Percentiles rank a stretch among this genome's conserved stretches.
Conservation (phyloP, 352 stramenopile genomes). For the Lagenidium giganteum region DNA sequence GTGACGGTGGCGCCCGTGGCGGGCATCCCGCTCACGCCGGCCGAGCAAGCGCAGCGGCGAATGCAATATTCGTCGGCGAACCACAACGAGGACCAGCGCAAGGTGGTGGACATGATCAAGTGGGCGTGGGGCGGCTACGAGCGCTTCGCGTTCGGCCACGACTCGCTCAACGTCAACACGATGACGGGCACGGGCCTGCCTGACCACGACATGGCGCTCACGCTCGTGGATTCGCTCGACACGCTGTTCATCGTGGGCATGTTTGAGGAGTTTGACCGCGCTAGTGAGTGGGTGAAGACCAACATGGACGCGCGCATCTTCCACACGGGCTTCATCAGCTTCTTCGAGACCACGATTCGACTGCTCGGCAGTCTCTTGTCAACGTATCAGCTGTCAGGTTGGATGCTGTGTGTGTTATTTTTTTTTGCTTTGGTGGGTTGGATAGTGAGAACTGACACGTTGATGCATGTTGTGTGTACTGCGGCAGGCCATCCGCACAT, state of each 20-base stretch:
- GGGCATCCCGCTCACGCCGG: background rate
- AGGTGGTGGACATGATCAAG: conserved; percentile 57
- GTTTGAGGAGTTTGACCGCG: conserved; percentile 72
- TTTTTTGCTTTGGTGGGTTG: background rate
- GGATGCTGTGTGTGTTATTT: background rate
- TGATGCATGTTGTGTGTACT: background rate
- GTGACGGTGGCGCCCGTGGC: background rate
- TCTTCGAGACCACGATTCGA: conserved; percentile 82
- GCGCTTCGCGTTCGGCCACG: conserved; percentile 58
- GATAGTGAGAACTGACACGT: too few relatives aligned
- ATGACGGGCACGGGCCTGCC: conserved; percentile 51
- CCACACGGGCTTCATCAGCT: conserved; percentile 49
- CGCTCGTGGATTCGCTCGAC: conserved; percentile 73
- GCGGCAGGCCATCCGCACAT: conserved; percentile 41
- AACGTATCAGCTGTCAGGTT: conserved; percentile 58
- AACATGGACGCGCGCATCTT: conserved; percentile 73
- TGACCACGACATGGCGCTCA: conserved; percentile 72
- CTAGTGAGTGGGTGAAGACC: conserved; percentile 52
- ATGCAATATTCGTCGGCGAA: conserved; percentile 18
- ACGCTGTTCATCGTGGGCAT: conserved; percentile 73
- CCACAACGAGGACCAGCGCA: conserved; percentile 51
- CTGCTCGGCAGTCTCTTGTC: conserved; percentile 68
- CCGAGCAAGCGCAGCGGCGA: background rate
- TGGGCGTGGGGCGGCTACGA: conserved; percentile 83
- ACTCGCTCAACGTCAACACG: conserved; percentile 62